Evolutionary conservation across 768 basidiomycete species (phyloP), one percentile per base, ranked within the genome.

Genomic region (Naganishia vaughanmartiniae): DNA sequence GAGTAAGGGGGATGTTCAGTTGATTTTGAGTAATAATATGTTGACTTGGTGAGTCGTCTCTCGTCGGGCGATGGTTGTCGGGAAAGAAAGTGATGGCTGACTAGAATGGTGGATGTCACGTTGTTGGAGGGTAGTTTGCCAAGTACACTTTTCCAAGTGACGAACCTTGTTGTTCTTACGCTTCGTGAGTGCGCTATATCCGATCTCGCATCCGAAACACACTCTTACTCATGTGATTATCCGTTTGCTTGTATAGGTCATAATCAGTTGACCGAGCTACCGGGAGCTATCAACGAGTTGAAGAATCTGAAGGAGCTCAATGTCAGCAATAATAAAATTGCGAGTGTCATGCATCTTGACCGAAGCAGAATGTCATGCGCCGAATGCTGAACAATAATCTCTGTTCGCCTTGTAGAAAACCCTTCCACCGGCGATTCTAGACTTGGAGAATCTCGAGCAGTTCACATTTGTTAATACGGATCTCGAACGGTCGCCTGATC

Each of bases 251-350:
- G 33, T 11, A 34, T 68, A 78, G 77, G 74, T 2, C 70, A 73
- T 17, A 81, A 81, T 54, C 66, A 74, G 28, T 54, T 81, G 26
- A 78, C 71, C 0, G 39, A 70, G 4, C 55, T 81, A 21, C 80
- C 80, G 19, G 76, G 78, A 24, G 80, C 77, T 3, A 78, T 81
- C 42, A 77, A 76, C 6, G 72, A 74, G 34, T 66, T 81, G 31
- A 53, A 58, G 26, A 70, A 77, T 53, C 72, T 81, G 19, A 75
- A 75, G 66, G 78, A 76, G 65, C 74, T 81, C 26, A 81, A 81
- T 60, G 77, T 81, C 56, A 71, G 77, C 39, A 70, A 72, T 46
- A 81, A 81, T 66, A 65, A 73, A 31, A 76, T 81, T 17, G 68
- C 48, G 14, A 51, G 48, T 51, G 12, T 21, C 15, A 21, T 17